Percentiles rank a stretch among this genome's conserved stretches.
Conservation (phyloP, 805 yeast genomes). For the Tetrapisispora taiwanensis region DNA sequence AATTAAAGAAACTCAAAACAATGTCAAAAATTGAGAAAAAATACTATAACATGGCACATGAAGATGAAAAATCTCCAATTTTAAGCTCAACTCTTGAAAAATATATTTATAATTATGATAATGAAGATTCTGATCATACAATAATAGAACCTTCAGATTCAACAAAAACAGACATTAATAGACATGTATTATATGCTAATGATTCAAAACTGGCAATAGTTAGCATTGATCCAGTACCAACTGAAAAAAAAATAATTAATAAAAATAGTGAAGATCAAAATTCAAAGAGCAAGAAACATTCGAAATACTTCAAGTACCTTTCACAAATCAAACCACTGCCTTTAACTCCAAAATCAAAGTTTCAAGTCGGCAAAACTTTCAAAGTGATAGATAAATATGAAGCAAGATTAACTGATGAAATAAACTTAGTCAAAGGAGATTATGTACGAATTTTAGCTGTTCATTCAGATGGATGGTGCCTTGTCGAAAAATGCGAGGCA, state of each 20-base stretch:
- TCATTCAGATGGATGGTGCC: slow-evolving; percentile 39
- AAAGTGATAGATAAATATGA: slow-evolving; percentile 19
- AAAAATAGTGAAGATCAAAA: slow-evolving; percentile 1
- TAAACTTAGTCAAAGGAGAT: slow-evolving; percentile 26
- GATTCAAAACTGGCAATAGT: background rate
- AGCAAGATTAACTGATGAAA: slow-evolving; percentile 32
- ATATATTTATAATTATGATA: background rate
- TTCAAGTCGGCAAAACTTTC: slow-evolving; percentile 7
- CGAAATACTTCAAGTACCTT: slow-evolving; percentile 10
- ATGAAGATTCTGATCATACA: background rate
- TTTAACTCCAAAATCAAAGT: slow-evolving; percentile 10
- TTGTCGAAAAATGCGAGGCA: slow-evolving; percentile 29
- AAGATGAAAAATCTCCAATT: slow-evolving; percentile 20
- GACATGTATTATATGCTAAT: background rate
- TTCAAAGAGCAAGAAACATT: slow-evolving; percentile 10
- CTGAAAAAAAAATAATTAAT: slow-evolving; percentile 2
- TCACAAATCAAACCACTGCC: slow-evolving; percentile 17
- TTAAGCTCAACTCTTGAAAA: slow-evolving; percentile 6
- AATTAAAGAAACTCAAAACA: slow-evolving; percentile 21
- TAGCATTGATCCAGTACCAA: slow-evolving; percentile 5
- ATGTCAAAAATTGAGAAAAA: slow-evolving; percentile 16
- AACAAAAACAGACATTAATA: background rate
- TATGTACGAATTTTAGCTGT: slow-evolving; percentile 29
- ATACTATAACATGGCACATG: slow-evolving; percentile 5
- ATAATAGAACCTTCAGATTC: background rate